Base-by-base conservation (phyloP, 1,284 basidiomycete species). In the Trichosporon inkin region DNA sequence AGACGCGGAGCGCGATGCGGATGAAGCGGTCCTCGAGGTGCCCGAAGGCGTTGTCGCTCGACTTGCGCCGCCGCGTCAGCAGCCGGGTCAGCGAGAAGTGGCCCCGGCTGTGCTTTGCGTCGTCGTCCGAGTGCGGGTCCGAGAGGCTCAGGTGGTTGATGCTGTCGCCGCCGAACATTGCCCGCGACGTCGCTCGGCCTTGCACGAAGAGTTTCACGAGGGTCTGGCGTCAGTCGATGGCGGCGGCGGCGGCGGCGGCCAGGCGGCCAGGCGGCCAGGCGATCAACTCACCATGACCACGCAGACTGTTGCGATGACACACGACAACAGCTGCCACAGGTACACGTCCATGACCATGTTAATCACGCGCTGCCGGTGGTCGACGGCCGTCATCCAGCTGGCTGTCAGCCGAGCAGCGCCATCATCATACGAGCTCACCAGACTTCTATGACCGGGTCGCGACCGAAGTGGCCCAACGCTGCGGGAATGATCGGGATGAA, bases 281-380 rank as follows among this genome's bases (percentile, higher is more conserved):
- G 3, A 5, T n/a, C 8, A 17, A 64, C 71, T 59, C 49, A 70
- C 68, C 11, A 57, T 54, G 14, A 62, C 56, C 4, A 72, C 68
- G 1, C 66, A 53, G 1, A 63, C 51, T 6, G 64, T 63, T 3
- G 72, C 69, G 16, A 74, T 60, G 32, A 63, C 14, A 34, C 67
- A 67, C 3, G 72, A 67, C 28, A 71, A 53, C 4, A 68, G 61
- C 53, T 74, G 71, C 71, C 71, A 72, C 5, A 74, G 63, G 49
- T 72, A 74, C 66, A 71, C 54, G 38, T 71, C 70, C 10, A 70
- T 57, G 13, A 71, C 63, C 54, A 69, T 62, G 41, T 67, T 66
- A 3, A 41, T 34, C 49, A 71, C 40, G 13, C 67, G 61, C 14
- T 40, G 40, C 10, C 47, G 35, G 11, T 61, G 32, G 39, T 62